Percentiles rank a stretch among this genome's conserved stretches.
These are phyloP conservation scores for Anthracocystis panici-leucophaei DNA, from an alignment of 1,284 basidiomycete species.

Conservation along the genomic window DNA sequence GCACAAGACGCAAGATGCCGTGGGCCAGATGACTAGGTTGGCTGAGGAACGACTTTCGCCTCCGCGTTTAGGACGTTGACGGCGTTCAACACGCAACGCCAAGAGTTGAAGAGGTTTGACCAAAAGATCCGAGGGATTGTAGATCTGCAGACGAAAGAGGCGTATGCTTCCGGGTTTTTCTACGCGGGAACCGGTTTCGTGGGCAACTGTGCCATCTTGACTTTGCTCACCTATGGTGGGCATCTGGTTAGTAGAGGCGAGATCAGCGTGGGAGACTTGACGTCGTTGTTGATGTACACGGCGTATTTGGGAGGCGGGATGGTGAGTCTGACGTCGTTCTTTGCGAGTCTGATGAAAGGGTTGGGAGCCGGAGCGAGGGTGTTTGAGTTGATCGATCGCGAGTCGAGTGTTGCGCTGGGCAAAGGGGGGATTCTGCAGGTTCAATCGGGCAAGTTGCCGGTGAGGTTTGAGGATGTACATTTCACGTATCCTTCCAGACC, in stretches of 20 bases:
- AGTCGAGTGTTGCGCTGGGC: slow-evolving; percentile 63
- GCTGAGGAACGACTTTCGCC: slow-evolving; percentile 89
- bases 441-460: slow-evolving; percentile 28
- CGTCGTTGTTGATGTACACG: slow-evolving; percentile 88
- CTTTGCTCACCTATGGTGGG: slow-evolving; percentile 91
- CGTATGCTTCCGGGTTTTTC: slow-evolving; percentile 89
- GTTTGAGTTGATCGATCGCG: slow-evolving; percentile 87
- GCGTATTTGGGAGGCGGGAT: slow-evolving; percentile 81
- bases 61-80: slow-evolving; percentile 88
- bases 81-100: slow-evolving; percentile 81
- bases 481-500: slow-evolving; percentile 71
- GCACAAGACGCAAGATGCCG: slow-evolving; percentile 90
- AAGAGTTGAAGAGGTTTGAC: slow-evolving; percentile 76
- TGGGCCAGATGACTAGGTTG: slow-evolving; percentile 89
- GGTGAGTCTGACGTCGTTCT: slow-evolving; percentile 71
- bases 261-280: slow-evolving; percentile 75
- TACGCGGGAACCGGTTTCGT: slow-evolving; percentile 89
- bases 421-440: slow-evolving; percentile 42
- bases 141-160: slow-evolving; percentile 84
- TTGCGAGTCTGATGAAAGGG: slow-evolving; percentile 75
- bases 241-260: slow-evolving; percentile 86
- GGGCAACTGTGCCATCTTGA: slow-evolving; percentile 91
- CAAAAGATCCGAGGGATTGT: slow-evolving; percentile 79
- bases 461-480: slow-evolving; percentile 70
- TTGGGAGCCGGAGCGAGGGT: slow-evolving; percentile 92